Percentiles rank a stretch among this genome's conserved stretches.
phyloP scores from a whole-genome alignment of 2,329 filamentous ascomycete species.

The Leptographium lundbergii region DNA sequence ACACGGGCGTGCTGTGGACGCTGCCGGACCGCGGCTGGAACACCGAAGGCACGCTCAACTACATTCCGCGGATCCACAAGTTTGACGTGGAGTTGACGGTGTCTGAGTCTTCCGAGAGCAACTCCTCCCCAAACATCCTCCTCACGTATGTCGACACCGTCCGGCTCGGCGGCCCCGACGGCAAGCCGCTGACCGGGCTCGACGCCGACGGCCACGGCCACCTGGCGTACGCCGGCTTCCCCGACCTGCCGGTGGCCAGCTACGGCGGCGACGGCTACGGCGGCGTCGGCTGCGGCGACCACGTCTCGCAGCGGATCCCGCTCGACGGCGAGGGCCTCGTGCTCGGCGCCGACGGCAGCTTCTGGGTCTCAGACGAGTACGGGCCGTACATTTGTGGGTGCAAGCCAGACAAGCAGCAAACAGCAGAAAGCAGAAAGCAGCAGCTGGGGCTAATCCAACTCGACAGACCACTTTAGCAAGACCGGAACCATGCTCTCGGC shows the following conservation, averaged over 20 bases:
- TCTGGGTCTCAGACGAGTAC: constrained; percentile 62
- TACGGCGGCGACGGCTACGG: constrained; percentile 59
- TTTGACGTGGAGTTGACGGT: constrained; percentile 41
- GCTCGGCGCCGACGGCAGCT: constrained; percentile 43
- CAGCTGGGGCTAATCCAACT: no score
- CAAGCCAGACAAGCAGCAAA: not conserved
- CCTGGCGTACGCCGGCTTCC: constrained; percentile 43
- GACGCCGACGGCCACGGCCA: constrained; percentile 44
- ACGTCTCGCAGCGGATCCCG: constrained; percentile 33
- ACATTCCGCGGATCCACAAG: constrained; percentile 55
- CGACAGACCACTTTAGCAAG: constrained; percentile 40
- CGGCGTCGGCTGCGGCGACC: constrained; percentile 26
- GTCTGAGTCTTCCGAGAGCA: constrained; percentile 36
- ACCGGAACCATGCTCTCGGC: constrained; percentile 48
- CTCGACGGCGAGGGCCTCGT: constrained; percentile 57
- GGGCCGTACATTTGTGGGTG: constrained; percentile 47
- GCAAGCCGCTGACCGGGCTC: constrained; percentile 49
- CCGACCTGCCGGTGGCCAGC: constrained; percentile 47
- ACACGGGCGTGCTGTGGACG: constrained; percentile 48
- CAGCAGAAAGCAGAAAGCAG: no score
- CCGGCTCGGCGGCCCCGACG: constrained; percentile 49
- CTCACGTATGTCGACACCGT: constrained; percentile 53
- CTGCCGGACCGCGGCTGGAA: constrained; percentile 64
- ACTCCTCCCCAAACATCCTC: constrained; percentile 46
- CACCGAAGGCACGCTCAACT: constrained; percentile 57